Base-by-base conservation (phyloP, 169 alveolate species). In the Cryptosporidium meleagridis region DNA sequence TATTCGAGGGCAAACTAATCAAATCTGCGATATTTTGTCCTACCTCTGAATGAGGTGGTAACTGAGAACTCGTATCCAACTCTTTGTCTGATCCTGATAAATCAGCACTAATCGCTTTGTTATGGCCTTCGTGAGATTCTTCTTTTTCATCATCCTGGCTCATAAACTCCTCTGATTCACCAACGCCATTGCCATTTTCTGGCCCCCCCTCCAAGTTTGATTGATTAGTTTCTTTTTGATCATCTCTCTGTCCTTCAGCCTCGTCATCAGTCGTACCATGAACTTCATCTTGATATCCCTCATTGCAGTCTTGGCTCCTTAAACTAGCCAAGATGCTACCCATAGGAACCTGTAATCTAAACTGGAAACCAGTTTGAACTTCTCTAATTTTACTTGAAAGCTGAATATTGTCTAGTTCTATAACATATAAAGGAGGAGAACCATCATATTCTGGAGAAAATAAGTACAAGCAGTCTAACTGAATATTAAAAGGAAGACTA, bases 401-500 rank as follows among this genome's bases (percentile, higher is more conserved):
- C 69, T 80, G 89, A 12, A 80, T 80, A 35, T 80, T 80, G 37
- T 80, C 89, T 55, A 80, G 29, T 41, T 80, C 89, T 44, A 80
- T 62, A 29, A 62, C 89, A 62, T 62, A 80, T 29, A 44, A 26
- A 5, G 89, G 89, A 62, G 68, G 75, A 14, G 73, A 62, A 31
- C 59, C 89, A 51, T 80, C 89, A 26, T 80, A 80, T 18, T 80
- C 89, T 16, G 89, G 89, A 8, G 89, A 62, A 31, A 80, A 80
- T 23, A 80, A 21, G n/a, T 80, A 80, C 21, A 80, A 31, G 18
- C 89, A 80, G 23, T 80, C 75, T 31, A 80, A 33, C n/a, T 80
- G 89, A 18, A 80, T 62, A 21, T 65, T 31, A 41, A 61, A 80
- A 16, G 89, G 89, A 26, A 80, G 75, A 2, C 21, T 16, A 1